Evolutionary conservation across 768 basidiomycete genomes (phyloP).

Genomic region (Calocybe indica): DNA sequence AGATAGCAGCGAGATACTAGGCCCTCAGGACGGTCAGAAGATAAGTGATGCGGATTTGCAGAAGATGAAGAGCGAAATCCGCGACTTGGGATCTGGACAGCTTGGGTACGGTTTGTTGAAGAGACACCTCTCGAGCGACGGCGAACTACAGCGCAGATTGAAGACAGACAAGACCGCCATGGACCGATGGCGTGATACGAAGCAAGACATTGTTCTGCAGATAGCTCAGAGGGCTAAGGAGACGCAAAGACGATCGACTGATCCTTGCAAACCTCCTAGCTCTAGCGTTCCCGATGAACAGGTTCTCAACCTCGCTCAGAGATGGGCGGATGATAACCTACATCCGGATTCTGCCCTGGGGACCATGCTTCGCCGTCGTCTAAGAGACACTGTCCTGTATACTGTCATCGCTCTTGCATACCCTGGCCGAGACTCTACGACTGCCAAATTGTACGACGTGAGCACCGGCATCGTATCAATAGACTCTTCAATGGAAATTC

Average conservation of each 20-base stretch:
- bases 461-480: too few relatives aligned
- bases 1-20: constrained; percentile 26
- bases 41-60: constrained; percentile 49
- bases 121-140: constrained; percentile 16
- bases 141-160: constrained; percentile 11
- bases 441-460: constrained; percentile 2
- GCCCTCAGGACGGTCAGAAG: constrained; percentile 25
- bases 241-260: constrained; percentile 20
- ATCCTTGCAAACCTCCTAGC: constrained; percentile 19
- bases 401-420: constrained; percentile 50
- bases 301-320: constrained; percentile 54
- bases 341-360: constrained; percentile 53
- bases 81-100: constrained; percentile 59
- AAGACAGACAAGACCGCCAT: constrained; percentile 28
- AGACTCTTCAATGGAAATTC: constrained; percentile 10
- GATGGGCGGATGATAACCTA: constrained; percentile 70
- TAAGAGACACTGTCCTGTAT: constrained; percentile 59
- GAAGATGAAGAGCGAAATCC: constrained; percentile 68
- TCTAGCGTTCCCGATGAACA: constrained; percentile 40
- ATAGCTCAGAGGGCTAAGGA: constrained; percentile 64
- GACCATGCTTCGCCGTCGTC: constrained; percentile 52
- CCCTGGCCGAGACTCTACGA: constrained; percentile 33
- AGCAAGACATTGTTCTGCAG: constrained; percentile 69
- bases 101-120: constrained; percentile 55
- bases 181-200: constrained; percentile 48